Percentiles rank a stretch among this genome's conserved stretches.
Conservation (phyloP, 768 basidiomycete species). For the Vararia minispora region DNA sequence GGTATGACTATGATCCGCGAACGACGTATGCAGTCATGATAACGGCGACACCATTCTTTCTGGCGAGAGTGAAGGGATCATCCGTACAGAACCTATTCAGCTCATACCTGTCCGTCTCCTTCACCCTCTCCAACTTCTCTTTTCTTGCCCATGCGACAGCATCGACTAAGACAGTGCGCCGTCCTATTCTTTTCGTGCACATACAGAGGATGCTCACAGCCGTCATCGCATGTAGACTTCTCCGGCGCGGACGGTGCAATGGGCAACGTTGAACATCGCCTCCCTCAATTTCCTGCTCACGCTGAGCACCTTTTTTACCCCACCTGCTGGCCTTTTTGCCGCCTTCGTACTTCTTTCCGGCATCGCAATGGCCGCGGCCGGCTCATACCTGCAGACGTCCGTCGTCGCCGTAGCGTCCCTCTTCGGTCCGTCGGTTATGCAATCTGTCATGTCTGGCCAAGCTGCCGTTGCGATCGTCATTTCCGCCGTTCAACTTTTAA, state of each 20-base stretch:
- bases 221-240: slow-evolving; percentile 39
- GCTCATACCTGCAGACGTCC: slow-evolving; percentile 69
- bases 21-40: slow-evolving; percentile 55
- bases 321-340: slow-evolving; percentile 48
- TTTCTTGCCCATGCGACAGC: slow-evolving; percentile 68
- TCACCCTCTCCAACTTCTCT: slow-evolving; percentile 52
- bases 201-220: no score
- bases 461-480: slow-evolving; percentile 78
- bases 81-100: slow-evolving; percentile 37
- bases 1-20: slow-evolving; percentile 1
- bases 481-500: slow-evolving; percentile 63
- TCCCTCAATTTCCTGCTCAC: slow-evolving; percentile 48
- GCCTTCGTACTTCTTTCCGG: slow-evolving; percentile 54
- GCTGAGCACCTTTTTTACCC: slow-evolving; percentile 50
- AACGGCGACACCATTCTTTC: slow-evolving; percentile 75
- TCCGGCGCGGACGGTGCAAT: slow-evolving; percentile 45
- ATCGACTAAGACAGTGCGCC: slow-evolving; percentile 53
- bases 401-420: slow-evolving; percentile 73
- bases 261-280: slow-evolving; percentile 38
- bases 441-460: slow-evolving; percentile 74
- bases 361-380: slow-evolving; percentile 44
- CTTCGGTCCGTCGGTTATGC: slow-evolving; percentile 63
- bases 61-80: slow-evolving; percentile 55
- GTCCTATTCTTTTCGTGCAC: no score
- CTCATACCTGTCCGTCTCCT: slow-evolving; percentile 33